phyloP scores from a whole-genome alignment of 768 basidiomycete genomes.

The Boletellus sp. region DNA sequence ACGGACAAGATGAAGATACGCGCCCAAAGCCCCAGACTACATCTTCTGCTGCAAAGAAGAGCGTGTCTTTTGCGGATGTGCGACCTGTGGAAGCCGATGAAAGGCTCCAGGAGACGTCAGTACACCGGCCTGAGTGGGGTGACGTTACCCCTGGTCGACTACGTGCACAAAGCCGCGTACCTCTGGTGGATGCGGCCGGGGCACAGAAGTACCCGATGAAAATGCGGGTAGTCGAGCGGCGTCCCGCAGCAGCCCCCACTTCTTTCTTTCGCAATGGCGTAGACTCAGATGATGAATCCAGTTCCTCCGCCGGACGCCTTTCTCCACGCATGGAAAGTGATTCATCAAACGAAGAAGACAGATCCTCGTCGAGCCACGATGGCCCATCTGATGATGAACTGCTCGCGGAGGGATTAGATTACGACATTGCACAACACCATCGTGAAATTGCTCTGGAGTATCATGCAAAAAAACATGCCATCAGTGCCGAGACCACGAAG shows the following conservation, averaged over 20 bases:
- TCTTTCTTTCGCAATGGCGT: slow-evolving; percentile 8
- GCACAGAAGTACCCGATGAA: slow-evolving; percentile 54
- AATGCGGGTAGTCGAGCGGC: slow-evolving; percentile 64
- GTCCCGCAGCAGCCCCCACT: slow-evolving; percentile 33
- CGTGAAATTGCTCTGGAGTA: slow-evolving; percentile 75
- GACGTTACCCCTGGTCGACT: slow-evolving; percentile 53
- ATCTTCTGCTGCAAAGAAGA: slow-evolving; percentile 49
- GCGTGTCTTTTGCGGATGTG: slow-evolving; percentile 59
- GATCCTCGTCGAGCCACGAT: slow-evolving; percentile 21
- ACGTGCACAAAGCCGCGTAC: slow-evolving; percentile 35
- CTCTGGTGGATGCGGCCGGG: slow-evolving; percentile 30
- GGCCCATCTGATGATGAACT: slow-evolving; percentile 37
- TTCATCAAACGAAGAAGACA: slow-evolving; percentile 18
- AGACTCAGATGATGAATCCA: slow-evolving; percentile 74
- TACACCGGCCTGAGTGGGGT: slow-evolving; percentile 42
- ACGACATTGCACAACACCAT: slow-evolving; percentile 63
- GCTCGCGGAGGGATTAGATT: slow-evolving; percentile 50
- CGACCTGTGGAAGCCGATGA: slow-evolving; percentile 21
- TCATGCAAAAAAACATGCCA: slow-evolving; percentile 52
- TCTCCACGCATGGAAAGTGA: slow-evolving; percentile 35
- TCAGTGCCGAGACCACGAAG: slow-evolving; percentile 51
- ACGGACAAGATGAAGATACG: slow-evolving; percentile 26
- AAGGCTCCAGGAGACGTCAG: slow-evolving; percentile 7
- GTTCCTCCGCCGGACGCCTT: slow-evolving; percentile 28
- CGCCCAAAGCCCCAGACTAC: slow-evolving; percentile 24